phyloP scores from a whole-genome alignment of 1,139 yeast species.

The Hansenula sp. region DNA sequence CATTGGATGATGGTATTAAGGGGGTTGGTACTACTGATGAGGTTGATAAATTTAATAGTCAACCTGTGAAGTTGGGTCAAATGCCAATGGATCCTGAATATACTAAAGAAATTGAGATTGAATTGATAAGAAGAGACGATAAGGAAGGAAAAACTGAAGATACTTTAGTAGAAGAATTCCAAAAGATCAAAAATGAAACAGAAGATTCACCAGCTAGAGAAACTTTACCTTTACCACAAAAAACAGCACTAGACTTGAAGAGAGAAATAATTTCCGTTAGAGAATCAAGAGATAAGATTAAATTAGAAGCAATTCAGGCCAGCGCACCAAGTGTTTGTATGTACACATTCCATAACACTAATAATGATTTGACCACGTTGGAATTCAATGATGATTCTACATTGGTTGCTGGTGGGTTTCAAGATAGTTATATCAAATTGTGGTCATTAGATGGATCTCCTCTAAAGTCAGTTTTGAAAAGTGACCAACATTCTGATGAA shows the following conservation, averaged over 20 bases:
- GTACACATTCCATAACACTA: constrained; percentile 97
- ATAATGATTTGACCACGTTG: constrained; percentile 78
- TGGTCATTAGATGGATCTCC: constrained; percentile 95
- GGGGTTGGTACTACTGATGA: constrained; percentile 39
- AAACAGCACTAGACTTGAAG: constrained; percentile 74
- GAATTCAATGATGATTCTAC: constrained; percentile 87
- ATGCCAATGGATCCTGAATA: constrained; percentile 85
- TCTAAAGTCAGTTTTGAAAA: constrained; percentile 59
- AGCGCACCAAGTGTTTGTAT: constrained; percentile 93
- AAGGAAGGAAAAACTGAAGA: constrained; percentile 36
- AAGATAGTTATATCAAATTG: constrained; percentile 82
- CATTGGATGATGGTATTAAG: constrained; percentile 50
- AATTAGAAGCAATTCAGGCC: constrained; percentile 64
- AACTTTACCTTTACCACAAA: constrained; percentile 78
- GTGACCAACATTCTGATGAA: constrained; percentile 49
- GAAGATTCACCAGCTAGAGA: constrained; percentile 72
- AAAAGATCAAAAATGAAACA: constrained; percentile 33
- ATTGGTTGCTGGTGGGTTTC: constrained; percentile 89
- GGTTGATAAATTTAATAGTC: constrained; percentile 59
- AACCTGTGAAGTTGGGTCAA: constrained; percentile 76
- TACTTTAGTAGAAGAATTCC: constrained; percentile 45
- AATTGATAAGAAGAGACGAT: constrained; percentile 74
- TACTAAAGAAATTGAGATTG: constrained; percentile 79
- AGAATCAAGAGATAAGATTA: constrained; percentile 75
- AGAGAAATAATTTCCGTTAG: constrained; percentile 74